Conservation (phyloP, 2,329 filamentous ascomycete species). For the Phialophora verrucosa region DNA sequence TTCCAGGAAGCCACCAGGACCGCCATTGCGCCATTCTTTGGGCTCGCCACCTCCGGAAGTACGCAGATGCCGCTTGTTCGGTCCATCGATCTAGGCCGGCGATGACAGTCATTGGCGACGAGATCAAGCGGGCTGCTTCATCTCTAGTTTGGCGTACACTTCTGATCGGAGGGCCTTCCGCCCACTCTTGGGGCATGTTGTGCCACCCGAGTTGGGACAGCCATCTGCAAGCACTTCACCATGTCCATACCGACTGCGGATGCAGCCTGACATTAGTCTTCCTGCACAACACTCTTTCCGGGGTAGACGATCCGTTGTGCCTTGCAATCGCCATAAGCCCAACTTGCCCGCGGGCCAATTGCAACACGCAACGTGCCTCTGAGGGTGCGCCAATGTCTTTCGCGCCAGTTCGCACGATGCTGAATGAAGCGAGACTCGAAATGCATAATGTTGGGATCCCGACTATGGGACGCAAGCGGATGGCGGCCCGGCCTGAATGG, state of each 20-base stretch:
- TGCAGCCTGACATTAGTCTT: constrained; percentile 1
- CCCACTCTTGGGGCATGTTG: background rate
- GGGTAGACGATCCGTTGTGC: background rate
- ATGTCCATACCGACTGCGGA: constrained; percentile 2
- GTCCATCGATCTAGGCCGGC: constrained; percentile 54
- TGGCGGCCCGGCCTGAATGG: background rate
- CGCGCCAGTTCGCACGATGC: background rate
- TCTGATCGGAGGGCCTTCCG: background rate
- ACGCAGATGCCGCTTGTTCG: constrained; percentile 46
- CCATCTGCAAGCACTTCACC: background rate
- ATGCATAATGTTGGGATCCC: background rate
- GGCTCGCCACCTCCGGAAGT: constrained; percentile 29
- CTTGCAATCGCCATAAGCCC: background rate
- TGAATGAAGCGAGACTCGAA: background rate
- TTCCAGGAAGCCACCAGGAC: constrained; percentile 74
- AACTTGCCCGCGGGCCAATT: background rate
- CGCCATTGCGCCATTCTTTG: constrained; percentile 73
- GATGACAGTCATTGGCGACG: constrained; percentile 34
- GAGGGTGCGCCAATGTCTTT: background rate
- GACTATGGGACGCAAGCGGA: constrained; percentile 1
- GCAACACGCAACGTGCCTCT: background rate
- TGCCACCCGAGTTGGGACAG: constrained; percentile 1
- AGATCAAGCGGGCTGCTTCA: constrained; percentile 7
- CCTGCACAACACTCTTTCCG: constrained; percentile 5
- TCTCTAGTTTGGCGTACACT: background rate